Base-by-base conservation (phyloP, 2,329 filamentous ascomycete genomes). In the Exophiala sp. region DNA sequence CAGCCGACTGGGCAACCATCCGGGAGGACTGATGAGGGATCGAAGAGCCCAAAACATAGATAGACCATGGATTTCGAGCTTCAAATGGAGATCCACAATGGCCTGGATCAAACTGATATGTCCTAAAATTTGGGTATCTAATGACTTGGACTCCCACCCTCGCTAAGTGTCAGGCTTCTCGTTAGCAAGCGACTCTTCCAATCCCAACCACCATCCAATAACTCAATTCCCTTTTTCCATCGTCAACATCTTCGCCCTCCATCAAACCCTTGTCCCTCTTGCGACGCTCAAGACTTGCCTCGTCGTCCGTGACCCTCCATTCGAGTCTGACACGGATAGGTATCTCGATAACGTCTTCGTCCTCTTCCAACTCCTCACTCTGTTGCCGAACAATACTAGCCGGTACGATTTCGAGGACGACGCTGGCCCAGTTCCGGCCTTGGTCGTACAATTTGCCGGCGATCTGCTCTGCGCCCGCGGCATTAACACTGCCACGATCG, bases 381-480 rank as follows among this genome's bases (percentile, higher is more conserved):
- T 50, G 58, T 55, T 38, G 55, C 32, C 53, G 60, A 56, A 35
- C 58, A 54, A 48, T 53, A 58, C 59, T 48, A 39, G 66, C 76
- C 62, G 62, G 90, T 80, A 96, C 80, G 11, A 98, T 85, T 66
- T 98, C 93, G 21, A 98, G 75, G 16, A 96, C 86, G 9, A 98
- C 88, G 58, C 84, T 93, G 13, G 93, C 93, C 87, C 90, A 96
- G 66, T 97, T 98, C 29, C 90, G 77, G 0, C 90, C 91, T 46
- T 84, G 80, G 57, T 96, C 90, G 86, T 88, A 98, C n/a, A 97
- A 83, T 69, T 97, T 97, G 45, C 91, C 93, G 0, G 87, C 87
- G 67, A 95, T 89, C 13, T 86, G 80, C 63, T 81, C 82, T 42
- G 81, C 78, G 43, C 72, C 75, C n/a, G 50, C 35, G 24, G 42